These are phyloP conservation scores for Pestalotiopsis sp. DNA, from an alignment of 2,329 filamentous ascomycete species.

Conservation along the genomic window DNA sequence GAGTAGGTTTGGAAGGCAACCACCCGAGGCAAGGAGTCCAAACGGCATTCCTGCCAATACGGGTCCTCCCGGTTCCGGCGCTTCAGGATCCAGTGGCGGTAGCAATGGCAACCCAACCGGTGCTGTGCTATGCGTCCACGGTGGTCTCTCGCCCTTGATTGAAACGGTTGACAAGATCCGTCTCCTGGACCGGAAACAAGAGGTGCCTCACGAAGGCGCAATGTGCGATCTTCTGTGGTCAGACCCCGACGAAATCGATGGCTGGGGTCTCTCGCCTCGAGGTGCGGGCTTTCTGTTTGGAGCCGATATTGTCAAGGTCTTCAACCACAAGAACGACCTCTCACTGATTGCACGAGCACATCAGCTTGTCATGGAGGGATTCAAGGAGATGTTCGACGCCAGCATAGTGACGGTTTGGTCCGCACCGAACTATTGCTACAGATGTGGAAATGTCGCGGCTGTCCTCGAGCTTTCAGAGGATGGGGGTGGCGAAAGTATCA, in stretches of 20 bases:
- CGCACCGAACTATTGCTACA: constrained; percentile 95
- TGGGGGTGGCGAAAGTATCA: constrained; percentile 71
- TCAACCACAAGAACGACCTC: constrained; percentile 93
- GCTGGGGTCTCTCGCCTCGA: constrained; percentile 92
- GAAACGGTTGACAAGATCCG: constrained; percentile 96
- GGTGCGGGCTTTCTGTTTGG: constrained; percentile 96
- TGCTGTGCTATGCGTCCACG: constrained; percentile 93
- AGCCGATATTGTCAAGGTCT: constrained; percentile 91
- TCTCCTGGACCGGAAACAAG: constrained; percentile 92
- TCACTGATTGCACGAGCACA: constrained; percentile 92
- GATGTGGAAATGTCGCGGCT: constrained; percentile 93
- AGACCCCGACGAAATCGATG: constrained; percentile 96
- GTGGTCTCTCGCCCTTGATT: constrained; percentile 87
- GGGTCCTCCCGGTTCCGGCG: constrained; percentile 79
- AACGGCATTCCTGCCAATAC: constrained; percentile 52
- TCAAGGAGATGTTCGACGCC: constrained; percentile 98
- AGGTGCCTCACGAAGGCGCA: constrained; percentile 96
- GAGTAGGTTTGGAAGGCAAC: constrained; percentile 66
- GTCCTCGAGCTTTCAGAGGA: constrained; percentile 93
- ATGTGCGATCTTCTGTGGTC: constrained; percentile 99
- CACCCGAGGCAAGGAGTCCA: constrained; percentile 30
- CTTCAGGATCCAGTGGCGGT: constrained; percentile 69
- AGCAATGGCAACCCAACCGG: constrained; percentile 72
- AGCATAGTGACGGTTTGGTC: constrained; percentile 99
- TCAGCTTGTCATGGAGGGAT: constrained; percentile 98